Evolutionary conservation across 768 basidiomycete species (phyloP), one percentile per base, ranked within the genome.

Genomic region (Panaeolus cyanescens): DNA sequence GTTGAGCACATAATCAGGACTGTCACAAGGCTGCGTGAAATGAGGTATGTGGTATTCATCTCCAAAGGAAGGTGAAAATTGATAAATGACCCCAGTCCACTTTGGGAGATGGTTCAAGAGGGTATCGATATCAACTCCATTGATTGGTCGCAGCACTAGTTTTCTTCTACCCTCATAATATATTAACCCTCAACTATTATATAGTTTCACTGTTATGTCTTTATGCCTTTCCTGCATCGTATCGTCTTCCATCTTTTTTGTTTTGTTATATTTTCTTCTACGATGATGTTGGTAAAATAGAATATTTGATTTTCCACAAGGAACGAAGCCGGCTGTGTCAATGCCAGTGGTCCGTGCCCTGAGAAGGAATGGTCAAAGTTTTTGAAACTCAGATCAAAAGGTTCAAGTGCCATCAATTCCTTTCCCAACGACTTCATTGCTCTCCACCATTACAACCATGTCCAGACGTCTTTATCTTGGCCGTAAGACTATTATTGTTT

Each of bases 41-140:
- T 99, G 93, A 96, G 92, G 91, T 88, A 55, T 31, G 82, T 71
- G 42, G 15, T 13, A 17, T 59, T 61, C 22, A 32, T 59, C 20
- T 39, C 56, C 54, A 20, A 60, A 10, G 17, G 36, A 59, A n/a
- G 53, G 31, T 64, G 59, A 68, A 53, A 33, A 19, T 32, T 40
- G 50, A 37, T 5, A 25, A 20, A 33, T 55, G 19, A 40, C 56
- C 55, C 1, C 63, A 93, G 94, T 70, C 97, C 97, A 32, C 77
- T 99, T 58, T 99, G 96, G 96, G 97, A 99, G 79, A 98, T 99
- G 96, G 96, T 99, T 15, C 95, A 97, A 77, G 97, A 99, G 72
- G 96, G 96, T 40, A 96, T 99, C 62, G 97, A 99, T 74, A 85
- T 99, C 67, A 95, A 88, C 71, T 83, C 91, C 17, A 99, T 99